These are phyloP conservation scores for Ampelocalamus luodianensis DNA, from an alignment of 176 grass and related monocot species.

Conservation along the genomic window DNA sequence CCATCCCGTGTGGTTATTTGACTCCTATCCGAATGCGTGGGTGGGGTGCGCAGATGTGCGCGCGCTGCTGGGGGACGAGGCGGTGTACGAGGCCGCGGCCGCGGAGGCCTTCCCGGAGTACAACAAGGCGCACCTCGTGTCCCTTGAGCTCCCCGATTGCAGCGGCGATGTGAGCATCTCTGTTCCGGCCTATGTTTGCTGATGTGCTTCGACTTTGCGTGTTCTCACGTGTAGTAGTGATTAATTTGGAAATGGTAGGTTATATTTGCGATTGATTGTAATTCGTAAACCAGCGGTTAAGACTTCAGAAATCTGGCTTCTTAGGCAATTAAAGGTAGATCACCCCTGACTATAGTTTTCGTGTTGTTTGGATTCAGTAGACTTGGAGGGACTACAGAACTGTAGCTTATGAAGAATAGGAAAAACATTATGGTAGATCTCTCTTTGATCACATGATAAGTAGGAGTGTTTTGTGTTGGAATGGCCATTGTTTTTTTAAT, in stretches of 20 bases:
- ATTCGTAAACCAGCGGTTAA: not conserved
- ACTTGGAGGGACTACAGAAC: not conserved
- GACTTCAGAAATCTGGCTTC: not conserved
- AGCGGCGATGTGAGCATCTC: conserved; percentile 83
- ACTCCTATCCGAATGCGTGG: conserved; percentile 28
- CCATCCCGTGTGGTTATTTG: not conserved
- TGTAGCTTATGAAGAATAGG: not conserved
- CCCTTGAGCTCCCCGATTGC: conserved; percentile 84
- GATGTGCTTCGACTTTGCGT: not conserved
- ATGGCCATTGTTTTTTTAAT: not conserved
- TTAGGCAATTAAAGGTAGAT: not conserved
- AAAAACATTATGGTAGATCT: conserved; percentile 2
- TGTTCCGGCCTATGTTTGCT: not conserved
- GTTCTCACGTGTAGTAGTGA: not conserved
- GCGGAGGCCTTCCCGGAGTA: conserved; percentile 85
- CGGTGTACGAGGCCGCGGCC: conserved; percentile 80
- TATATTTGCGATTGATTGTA: not conserved
- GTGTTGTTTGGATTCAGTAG: not conserved
- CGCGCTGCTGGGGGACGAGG: conserved; percentile 71
- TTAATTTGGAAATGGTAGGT: conserved; percentile 5
- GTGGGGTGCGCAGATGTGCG: conserved; percentile 68
- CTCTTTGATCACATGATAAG: not conserved
- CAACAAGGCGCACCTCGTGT: conserved; percentile 82
- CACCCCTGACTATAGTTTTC: not conserved
- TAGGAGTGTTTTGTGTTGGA: not conserved